Conservation (phyloP, 257 asterid genomes). For the Apocynum venetum region DNA sequence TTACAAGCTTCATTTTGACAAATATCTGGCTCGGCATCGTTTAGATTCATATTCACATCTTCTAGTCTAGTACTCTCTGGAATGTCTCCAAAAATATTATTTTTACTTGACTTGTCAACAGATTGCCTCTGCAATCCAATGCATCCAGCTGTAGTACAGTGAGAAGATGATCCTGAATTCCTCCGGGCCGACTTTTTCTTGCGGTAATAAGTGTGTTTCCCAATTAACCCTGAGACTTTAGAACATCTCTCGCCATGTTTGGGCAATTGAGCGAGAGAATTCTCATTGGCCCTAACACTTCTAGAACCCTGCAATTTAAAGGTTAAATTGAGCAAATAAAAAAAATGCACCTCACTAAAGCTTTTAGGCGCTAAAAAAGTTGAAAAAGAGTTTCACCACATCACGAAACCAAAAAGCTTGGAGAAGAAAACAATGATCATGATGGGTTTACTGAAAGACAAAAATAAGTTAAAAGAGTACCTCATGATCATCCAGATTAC, state of each 20-base stretch:
- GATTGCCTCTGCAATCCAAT: constrained; percentile 31
- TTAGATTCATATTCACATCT: constrained; percentile 15
- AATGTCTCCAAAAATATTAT: constrained; percentile 25
- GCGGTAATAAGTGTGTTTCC: constrained; percentile 52
- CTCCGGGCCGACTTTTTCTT: constrained; percentile 46
- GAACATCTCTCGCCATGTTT: constrained; percentile 30
- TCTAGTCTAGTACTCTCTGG: constrained; percentile 26
- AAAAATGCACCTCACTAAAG: neutral
- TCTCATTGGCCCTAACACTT: constrained; percentile 31
- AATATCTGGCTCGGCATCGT: constrained; percentile 28
- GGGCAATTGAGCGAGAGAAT: constrained; percentile 11
- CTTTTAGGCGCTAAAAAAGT: constrained; percentile 2
- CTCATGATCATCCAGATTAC: constrained; percentile 29
- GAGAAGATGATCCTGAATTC: constrained; percentile 37
- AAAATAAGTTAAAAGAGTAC: constrained; percentile 27
- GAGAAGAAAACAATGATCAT: neutral
- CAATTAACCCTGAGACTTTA: constrained; percentile 37
- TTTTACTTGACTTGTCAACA: constrained; percentile 47
- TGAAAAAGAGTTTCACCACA: constrained; percentile 2
- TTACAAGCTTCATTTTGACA: constrained; percentile 18
- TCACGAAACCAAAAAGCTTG: neutral
- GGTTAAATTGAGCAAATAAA: neutral
- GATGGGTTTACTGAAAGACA: neutral
- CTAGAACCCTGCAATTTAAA: constrained; percentile 6
- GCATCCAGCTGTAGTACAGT: constrained; percentile 34